A percentile compares a stretch with the other conserved stretches of the same genome.
Evolutionary conservation across 2,329 filamentous ascomycete species (phyloP).

Genomic region (Colletotrichum filicis): DNA sequence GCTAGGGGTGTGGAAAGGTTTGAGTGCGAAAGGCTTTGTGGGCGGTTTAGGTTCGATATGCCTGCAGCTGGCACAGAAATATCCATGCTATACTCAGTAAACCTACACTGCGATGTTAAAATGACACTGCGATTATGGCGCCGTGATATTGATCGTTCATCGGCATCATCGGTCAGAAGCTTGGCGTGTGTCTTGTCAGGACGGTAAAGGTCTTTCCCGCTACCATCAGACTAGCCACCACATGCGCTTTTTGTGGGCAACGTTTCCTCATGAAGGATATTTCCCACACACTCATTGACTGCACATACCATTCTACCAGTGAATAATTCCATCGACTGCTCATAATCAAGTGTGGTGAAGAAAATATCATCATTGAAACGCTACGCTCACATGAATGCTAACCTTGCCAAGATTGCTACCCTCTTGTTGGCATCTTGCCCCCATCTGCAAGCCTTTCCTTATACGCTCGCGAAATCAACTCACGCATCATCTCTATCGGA

Average conservation of each 20-base stretch:
- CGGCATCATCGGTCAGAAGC: background rate
- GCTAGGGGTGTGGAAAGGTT: no score
- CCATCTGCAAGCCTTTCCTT: conserved; percentile 44
- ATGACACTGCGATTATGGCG: no score
- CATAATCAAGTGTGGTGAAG: background rate
- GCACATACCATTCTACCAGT: background rate
- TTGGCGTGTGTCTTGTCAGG: background rate
- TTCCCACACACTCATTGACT: background rate
- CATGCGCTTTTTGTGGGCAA: background rate
- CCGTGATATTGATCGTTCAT: background rate
- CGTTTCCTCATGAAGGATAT: background rate
- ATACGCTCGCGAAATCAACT: conserved; percentile 65
- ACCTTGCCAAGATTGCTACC: background rate
- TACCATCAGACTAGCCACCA: background rate
- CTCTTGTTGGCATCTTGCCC: background rate
- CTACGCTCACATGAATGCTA: background rate
- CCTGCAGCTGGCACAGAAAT: no score
- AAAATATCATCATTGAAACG: background rate
- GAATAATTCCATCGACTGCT: fast-evolving
- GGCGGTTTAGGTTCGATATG: no score
- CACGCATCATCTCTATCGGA: conserved; percentile 76
- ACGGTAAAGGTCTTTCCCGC: conserved; percentile 10
- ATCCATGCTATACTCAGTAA: no score
- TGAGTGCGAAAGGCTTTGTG: no score
- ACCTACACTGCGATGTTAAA: background rate